Conservation (phyloP, 106 monocot species). For the Dactylorhiza incarnata region DNA sequence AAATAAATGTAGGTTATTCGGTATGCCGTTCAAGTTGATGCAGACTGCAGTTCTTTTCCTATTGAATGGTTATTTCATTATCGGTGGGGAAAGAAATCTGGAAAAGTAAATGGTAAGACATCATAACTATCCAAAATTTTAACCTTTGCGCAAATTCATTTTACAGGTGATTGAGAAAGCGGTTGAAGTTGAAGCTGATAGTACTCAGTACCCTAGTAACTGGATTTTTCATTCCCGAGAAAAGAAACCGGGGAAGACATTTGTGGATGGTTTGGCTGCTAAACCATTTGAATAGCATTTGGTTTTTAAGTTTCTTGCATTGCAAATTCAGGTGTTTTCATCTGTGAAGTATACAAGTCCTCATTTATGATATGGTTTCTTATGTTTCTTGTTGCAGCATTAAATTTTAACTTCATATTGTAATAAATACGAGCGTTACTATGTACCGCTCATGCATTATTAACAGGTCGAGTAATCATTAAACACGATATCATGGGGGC, state of each 20-base stretch:
- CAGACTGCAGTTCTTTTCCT: constrained; percentile 57
- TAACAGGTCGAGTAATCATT: not conserved
- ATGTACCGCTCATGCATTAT: not conserved
- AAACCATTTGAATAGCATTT: constrained; percentile 6
- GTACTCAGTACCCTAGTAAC: constrained; percentile 70
- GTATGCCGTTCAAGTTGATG: constrained; percentile 70
- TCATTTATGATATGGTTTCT: not conserved
- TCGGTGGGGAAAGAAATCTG: constrained; percentile 74
- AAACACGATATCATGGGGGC: not conserved
- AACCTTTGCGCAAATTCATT: constrained; percentile 28
- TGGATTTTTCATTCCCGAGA: constrained; percentile 98
- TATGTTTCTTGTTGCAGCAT: not conserved
- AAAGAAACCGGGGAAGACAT: constrained; percentile 75
- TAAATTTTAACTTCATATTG: not conserved
- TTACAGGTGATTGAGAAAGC: constrained; percentile 90
- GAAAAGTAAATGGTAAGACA: constrained; percentile 66
- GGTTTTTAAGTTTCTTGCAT: not conserved
- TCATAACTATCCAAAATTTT: constrained; percentile 7
- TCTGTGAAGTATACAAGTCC: not conserved
- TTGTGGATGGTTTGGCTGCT: constrained; percentile 71
- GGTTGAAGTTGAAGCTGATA: constrained; percentile 82
- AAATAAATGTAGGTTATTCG: constrained; percentile 64
- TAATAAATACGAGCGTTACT: not conserved
- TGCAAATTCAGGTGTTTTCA: not conserved
- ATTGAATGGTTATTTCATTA: constrained; percentile 91